Percentiles rank a stretch among this genome's conserved stretches.
Evolutionary conservation across 2,329 filamentous ascomycete genomes (phyloP).

Genomic region (Purpureocillium lavendulum): DNA sequence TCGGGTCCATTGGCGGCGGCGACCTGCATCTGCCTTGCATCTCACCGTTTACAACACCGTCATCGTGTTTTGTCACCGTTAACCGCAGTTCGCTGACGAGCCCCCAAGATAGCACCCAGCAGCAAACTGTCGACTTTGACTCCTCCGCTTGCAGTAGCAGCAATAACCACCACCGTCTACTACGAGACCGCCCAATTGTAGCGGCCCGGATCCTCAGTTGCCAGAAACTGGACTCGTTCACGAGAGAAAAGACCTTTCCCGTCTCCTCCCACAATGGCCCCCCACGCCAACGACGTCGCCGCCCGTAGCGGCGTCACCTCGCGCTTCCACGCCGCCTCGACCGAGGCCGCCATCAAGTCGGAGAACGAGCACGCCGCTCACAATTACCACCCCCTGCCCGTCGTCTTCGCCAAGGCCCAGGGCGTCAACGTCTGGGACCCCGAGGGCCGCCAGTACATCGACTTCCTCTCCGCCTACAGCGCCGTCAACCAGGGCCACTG

Average conservation of each 20-base stretch:
- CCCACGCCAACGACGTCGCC: conserved; percentile 42
- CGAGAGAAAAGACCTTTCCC: not conserved
- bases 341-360: conserved; percentile 66
- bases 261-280: conserved; percentile 38
- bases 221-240: too few relatives aligned
- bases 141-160: too few relatives aligned
- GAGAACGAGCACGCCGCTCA: conserved; percentile 87
- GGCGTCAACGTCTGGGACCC: conserved; percentile 95
- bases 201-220: too few relatives aligned
- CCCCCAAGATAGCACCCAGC: too few relatives aligned
- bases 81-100: too few relatives aligned
- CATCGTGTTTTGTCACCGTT: too few relatives aligned
- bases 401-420: conserved; percentile 81
- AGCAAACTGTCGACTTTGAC: too few relatives aligned
- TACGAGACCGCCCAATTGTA: too few relatives aligned
- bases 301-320: conserved; percentile 20
- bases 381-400: conserved; percentile 96
- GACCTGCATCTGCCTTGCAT: too few relatives aligned
- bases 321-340: conserved; percentile 68
- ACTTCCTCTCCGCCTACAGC: conserved; percentile 96
- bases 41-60: too few relatives aligned
- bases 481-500: conserved; percentile 98
- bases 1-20: too few relatives aligned
- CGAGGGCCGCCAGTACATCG: conserved; percentile 89
- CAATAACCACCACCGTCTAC: too few relatives aligned